Base-by-base conservation (phyloP, 257 asterid species). In the Solanum bukasovii region DNA sequence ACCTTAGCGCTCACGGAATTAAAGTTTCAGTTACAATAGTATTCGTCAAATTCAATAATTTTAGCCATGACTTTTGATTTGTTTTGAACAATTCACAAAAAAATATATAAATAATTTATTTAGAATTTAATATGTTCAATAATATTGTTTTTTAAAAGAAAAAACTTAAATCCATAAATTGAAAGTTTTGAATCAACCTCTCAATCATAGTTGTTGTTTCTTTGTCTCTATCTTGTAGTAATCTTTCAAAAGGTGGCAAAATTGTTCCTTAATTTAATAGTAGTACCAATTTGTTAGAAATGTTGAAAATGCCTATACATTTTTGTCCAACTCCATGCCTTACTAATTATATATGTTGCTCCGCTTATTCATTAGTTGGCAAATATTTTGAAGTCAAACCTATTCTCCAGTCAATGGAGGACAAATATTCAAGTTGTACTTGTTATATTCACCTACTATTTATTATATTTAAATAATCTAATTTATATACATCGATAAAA, bases 351-450 rank as follows among this genome's bases (percentile, higher is more conserved):
- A 89, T 88, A 91, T 21, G 90, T 49, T 83, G 84, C 23, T 84
- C 87, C 70, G 87, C 91, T 87, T 90, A 90, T 74, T 74, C 52
- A 21, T 84, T 87, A 83, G 78, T 72, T 37, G 86, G 83, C 81
- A 23, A 44, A 20, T 68, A 21, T 61, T 61, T 35, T 38, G 33
- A 61, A 33, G 91, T 84, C 91, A 74, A 73, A 87, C 84, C 71
- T n/a, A 40, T n/a, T 34, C 42, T 82, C 70, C 44, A 31, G 44
- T 52, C 20, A 82, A 49, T 31, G 29, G 44, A 82, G 67, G 82
- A 52, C 88, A 44, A 83, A 13, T 12, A n/a, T 75, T 52, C 87
- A 86, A 74, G 63, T 85, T 72, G 82, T 59, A 52, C n/a, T 68
- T 71, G 18, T 5, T 87, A 8, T 4, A 27, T 84, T 89, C 85